Percentiles rank a stretch among this genome's conserved stretches.
Evolutionary conservation across 768 basidiomycete genomes (phyloP).

Genomic region (Cubamyces sp.): DNA sequence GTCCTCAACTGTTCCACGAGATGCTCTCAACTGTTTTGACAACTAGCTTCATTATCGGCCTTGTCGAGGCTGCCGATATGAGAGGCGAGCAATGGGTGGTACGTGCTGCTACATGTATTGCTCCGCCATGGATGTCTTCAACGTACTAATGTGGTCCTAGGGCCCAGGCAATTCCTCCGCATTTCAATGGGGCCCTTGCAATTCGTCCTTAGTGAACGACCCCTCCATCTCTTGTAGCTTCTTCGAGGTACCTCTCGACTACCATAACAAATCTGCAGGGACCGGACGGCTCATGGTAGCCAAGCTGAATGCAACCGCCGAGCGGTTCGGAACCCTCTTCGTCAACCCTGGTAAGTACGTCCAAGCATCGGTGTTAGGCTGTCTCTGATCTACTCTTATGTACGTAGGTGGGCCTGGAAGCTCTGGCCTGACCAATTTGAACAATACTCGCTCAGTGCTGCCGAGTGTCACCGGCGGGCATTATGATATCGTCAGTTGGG

Average conservation of each 20-base stretch:
- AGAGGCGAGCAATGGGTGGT: too few species aligned
- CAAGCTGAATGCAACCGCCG: not conserved
- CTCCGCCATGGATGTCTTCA: too few species aligned
- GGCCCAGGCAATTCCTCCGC: not conserved
- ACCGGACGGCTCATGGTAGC: not conserved
- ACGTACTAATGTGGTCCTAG: too few species aligned
- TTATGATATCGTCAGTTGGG: slow-evolving; percentile 22
- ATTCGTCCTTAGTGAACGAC: not conserved
- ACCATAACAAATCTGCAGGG: slow-evolving; percentile 4
- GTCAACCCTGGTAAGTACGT: slow-evolving; percentile 9
- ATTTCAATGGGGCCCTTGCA: slow-evolving; percentile 6
- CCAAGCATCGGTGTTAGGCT: too few species aligned
- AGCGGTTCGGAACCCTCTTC: slow-evolving; percentile 1
- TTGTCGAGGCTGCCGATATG: too few species aligned
- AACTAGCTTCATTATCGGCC: too few species aligned
- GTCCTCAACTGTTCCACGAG: too few species aligned
- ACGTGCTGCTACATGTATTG: too few species aligned
- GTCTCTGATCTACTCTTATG: not conserved
- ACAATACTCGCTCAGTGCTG: not conserved
- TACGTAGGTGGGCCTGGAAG: slow-evolving; percentile 1
- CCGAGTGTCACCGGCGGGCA: slow-evolving; percentile 1
- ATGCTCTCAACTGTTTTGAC: too few species aligned
- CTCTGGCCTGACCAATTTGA: not conserved
- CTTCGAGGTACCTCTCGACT: slow-evolving; percentile 15
- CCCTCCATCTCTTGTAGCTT: slow-evolving; percentile 5